A percentile compares a stretch with the other conserved stretches of the same genome.
phyloP scores from a whole-genome alignment of 2,329 filamentous ascomycete species.

The Neofusicoccum umdonicola region DNA sequence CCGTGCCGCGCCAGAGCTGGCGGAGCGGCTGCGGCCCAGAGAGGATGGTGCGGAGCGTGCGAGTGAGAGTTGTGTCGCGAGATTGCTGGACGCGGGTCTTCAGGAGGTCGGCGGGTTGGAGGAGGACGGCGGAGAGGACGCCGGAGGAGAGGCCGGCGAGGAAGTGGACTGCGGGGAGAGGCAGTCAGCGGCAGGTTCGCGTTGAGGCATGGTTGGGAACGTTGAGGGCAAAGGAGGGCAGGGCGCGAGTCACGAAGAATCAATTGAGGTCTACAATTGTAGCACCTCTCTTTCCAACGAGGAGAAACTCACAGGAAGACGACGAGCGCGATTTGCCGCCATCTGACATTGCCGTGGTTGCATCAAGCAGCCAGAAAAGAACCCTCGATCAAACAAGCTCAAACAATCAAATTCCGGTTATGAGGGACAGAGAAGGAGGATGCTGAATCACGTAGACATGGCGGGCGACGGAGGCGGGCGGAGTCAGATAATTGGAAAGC shows the following conservation, averaged over 20 bases:
- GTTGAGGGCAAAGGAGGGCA: not conserved
- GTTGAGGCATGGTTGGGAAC: not conserved
- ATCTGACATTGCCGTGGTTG: constrained; percentile 51
- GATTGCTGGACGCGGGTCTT: constrained; percentile 96
- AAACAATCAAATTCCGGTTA: not conserved
- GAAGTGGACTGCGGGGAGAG: constrained; percentile 64
- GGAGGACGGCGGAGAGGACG: constrained; percentile 79
- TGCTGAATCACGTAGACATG: constrained; percentile 2
- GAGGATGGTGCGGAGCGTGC: constrained; percentile 69
- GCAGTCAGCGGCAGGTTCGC: not conserved
- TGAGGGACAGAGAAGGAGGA: not conserved
- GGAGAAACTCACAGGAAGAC: constrained; percentile 44
- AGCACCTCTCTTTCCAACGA: not conserved
- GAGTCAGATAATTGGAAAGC: not conserved
- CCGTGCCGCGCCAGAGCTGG: constrained; percentile 85
- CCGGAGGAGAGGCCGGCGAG: constrained; percentile 84
- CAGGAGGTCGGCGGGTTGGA: constrained; percentile 92
- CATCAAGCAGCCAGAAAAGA: constrained; percentile 19
- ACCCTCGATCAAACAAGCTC: not conserved
- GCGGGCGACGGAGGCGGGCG: not conserved
- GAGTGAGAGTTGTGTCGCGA: constrained; percentile 63
- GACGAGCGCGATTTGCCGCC: constrained; percentile 49
- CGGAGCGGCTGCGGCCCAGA: constrained; percentile 64
- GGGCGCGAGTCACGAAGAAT: not conserved
- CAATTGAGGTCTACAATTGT: not conserved